Conservation (phyloP, 345 rosid species). For the Leavenworthia alabamica region DNA sequence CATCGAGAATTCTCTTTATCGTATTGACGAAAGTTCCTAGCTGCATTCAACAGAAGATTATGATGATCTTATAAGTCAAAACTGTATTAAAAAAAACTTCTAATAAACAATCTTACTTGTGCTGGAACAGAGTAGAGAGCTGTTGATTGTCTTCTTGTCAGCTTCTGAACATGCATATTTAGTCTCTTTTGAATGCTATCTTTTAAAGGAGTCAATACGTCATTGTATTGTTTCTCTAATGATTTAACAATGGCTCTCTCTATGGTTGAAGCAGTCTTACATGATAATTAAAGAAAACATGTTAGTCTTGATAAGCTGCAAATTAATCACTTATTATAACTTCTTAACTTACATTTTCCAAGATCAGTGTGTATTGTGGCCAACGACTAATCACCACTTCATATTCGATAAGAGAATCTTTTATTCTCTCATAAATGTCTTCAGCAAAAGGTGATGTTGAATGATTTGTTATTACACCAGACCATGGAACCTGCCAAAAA, state of each 20-base stretch:
- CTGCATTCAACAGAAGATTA: conserved; percentile 35
- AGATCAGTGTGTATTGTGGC: conserved; percentile 81
- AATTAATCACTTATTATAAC: background rate
- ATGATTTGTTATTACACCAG: conserved; percentile 76
- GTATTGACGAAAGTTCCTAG: conserved; percentile 83
- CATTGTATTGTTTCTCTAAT: conserved; percentile 83
- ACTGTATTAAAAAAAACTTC: background rate
- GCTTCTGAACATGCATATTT: conserved; percentile 91
- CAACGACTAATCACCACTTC: conserved; percentile 87
- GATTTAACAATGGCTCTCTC: conserved; percentile 87
- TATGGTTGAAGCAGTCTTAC: conserved; percentile 65
- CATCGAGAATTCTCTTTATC: conserved; percentile 84
- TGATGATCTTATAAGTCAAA: background rate
- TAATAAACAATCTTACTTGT: conserved; percentile 48
- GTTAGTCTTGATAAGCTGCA: background rate
- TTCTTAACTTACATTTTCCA: conserved; percentile 62
- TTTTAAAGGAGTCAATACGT: conserved; percentile 74
- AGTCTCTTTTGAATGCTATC: conserved; percentile 82
- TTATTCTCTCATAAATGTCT: conserved; percentile 82
- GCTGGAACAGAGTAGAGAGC: conserved; percentile 64
- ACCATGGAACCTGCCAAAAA: conserved; percentile 67
- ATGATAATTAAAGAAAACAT: background rate
- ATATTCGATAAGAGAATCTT: conserved; percentile 60
- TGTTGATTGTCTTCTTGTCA: conserved; percentile 79
- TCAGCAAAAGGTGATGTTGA: conserved; percentile 93